Conservation (phyloP, 495 filamentous ascomycete species). For the Halenospora varia region DNA sequence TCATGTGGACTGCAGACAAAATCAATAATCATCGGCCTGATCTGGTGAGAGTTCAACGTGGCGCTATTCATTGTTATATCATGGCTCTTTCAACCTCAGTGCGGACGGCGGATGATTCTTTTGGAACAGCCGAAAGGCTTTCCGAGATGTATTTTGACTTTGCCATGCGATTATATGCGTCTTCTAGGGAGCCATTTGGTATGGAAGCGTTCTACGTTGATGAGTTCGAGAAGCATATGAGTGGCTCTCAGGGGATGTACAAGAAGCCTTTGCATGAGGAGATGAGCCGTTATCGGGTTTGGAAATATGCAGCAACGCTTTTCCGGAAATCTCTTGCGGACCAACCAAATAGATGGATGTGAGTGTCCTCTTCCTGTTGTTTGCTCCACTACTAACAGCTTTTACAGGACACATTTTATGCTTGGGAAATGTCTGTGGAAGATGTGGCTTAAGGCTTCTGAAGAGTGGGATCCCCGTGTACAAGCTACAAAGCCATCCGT, state of each 20-base stretch:
- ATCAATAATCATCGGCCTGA: constrained; percentile 81
- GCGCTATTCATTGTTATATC: constrained; percentile 87
- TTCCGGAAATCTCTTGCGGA: constrained; percentile 70
- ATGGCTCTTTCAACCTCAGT: constrained; percentile 79
- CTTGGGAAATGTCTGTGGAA: constrained; percentile 95
- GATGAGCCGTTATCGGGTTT: constrained; percentile 70
- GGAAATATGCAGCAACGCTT: constrained; percentile 81
- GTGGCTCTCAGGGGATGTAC: constrained; percentile 68
- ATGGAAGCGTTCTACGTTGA: constrained; percentile 77
- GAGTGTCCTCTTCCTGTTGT: constrained; percentile 33
- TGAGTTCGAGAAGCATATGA: constrained; percentile 75
- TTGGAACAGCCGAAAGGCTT: constrained; percentile 61
- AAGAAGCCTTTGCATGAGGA: constrained; percentile 67
- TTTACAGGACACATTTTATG: constrained; percentile 74
- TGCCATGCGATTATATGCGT: constrained; percentile 83
- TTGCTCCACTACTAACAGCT: constrained; percentile 16
- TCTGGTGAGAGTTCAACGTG: constrained; percentile 70
- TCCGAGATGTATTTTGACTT: constrained; percentile 88
- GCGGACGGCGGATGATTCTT: constrained; percentile 53
- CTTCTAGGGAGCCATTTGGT: constrained; percentile 85
- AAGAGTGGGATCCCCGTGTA: constrained; percentile 45
- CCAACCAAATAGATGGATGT: constrained; percentile 83
- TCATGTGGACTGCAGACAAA: constrained; percentile 94
- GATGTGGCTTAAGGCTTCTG: constrained; percentile 65
- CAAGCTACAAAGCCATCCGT: constrained; percentile 40